A percentile compares a stretch with the other conserved stretches of the same genome.
Evolutionary conservation across 345 rosid genomes (phyloP).

Genomic region (Melaleuca alternifolia): DNA sequence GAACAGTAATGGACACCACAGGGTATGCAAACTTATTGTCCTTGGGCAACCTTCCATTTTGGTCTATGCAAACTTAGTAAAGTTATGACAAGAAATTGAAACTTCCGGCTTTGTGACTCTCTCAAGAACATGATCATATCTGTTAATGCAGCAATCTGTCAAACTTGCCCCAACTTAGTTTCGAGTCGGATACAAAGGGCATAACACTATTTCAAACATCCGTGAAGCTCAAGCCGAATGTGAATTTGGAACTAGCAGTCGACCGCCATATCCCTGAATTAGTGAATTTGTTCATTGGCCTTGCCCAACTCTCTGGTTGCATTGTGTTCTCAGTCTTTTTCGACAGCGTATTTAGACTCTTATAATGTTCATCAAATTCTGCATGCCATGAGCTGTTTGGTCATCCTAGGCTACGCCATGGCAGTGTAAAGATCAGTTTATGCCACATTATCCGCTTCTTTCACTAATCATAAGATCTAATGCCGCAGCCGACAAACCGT

Average conservation of each 20-base stretch:
- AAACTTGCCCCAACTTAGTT: background rate
- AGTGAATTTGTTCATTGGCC: background rate
- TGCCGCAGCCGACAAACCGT: constrained; percentile 48
- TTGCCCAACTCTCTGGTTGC: background rate
- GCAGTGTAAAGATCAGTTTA: background rate
- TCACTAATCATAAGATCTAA: background rate
- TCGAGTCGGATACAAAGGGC: background rate
- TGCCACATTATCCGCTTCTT: background rate
- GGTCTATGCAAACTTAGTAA: background rate
- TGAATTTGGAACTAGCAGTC: background rate
- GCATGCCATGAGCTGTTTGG: background rate
- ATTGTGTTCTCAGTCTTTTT: background rate
- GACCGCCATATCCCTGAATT: background rate
- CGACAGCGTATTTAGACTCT: background rate
- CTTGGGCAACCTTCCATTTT: background rate
- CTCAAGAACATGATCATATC: background rate
- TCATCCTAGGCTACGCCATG: background rate
- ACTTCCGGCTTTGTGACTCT: background rate
- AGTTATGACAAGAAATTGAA: background rate
- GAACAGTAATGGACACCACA: constrained; percentile 56
- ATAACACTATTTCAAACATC: background rate
- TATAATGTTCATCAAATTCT: background rate
- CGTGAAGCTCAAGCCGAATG: background rate
- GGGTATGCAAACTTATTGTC: constrained; percentile 32
- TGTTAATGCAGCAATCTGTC: background rate